Conservation (phyloP, 2,329 filamentous ascomycete species). For the Claviceps humidiphila region DNA sequence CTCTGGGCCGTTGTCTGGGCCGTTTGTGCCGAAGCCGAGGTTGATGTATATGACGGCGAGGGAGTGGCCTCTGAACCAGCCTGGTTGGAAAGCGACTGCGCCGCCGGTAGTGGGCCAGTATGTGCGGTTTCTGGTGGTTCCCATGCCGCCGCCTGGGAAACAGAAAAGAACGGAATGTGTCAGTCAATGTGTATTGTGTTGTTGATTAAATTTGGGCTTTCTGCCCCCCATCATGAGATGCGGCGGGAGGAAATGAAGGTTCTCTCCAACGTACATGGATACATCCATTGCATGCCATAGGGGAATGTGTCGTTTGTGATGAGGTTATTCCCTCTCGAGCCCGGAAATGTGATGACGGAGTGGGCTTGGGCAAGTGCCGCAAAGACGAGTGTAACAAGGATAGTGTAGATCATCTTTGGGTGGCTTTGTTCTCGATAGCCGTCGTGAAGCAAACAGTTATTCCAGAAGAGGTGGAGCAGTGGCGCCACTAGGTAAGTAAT, state of each 20-base stretch:
- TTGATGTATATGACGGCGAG: slow-evolving; percentile 83
- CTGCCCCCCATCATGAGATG: neutral
- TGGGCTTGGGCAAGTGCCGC: slow-evolving; percentile 49
- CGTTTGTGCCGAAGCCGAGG: slow-evolving; percentile 65
- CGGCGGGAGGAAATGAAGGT: neutral
- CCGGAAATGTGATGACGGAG: slow-evolving; percentile 74
- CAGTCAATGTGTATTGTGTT: neutral
- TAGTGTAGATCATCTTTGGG: neutral
- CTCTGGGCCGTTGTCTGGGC: slow-evolving; percentile 48
- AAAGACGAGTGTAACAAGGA: slow-evolving; percentile 25
- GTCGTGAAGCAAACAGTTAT: neutral
- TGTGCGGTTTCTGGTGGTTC: slow-evolving; percentile 66
- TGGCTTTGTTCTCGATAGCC: too few species aligned
- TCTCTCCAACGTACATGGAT: slow-evolving; percentile 64
- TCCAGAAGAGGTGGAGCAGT: neutral
- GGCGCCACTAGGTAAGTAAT: neutral
- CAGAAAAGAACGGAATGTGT: neutral
- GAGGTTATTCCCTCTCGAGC: slow-evolving; percentile 78
- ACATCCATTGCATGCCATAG: slow-evolving; percentile 90
- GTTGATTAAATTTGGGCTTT: neutral
- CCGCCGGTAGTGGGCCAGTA: slow-evolving; percentile 84
- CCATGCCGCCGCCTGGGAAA: slow-evolving; percentile 65
- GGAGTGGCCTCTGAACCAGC: slow-evolving; percentile 86
- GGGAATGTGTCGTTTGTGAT: slow-evolving; percentile 66
- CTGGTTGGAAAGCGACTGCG: slow-evolving; percentile 80